Evolutionary conservation across 768 basidiomycete species (phyloP), one percentile per base, ranked within the genome.

Genomic region (Calvatia gigantea): DNA sequence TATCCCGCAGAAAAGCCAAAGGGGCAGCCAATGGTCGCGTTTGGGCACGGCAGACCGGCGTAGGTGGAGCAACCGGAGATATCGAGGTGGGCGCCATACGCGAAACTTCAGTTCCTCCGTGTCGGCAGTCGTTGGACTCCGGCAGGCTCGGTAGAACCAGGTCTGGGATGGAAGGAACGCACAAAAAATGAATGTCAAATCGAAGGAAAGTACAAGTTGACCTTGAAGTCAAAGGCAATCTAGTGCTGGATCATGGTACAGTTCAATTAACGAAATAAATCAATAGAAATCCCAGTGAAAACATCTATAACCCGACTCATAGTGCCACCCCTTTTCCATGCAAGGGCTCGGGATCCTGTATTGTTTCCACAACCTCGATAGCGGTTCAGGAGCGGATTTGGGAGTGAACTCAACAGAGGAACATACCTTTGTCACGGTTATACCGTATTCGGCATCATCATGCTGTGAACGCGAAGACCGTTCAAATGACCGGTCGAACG

Each of bases 341-440:
- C 14, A 9, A 4, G n/a, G 64, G 65, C 11, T 49, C 33, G 1
- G 65, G 65, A 42, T 71, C 73, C 55, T 70, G 57, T 23, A 69
- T 61, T 6, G 65, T 72, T 60, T 75, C 73, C 14, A 74, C 65
- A 43, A 75, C 70, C 74, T 75, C 3, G 39, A 12, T 37, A 28
- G 15, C n/a, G 2, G 6, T 11, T 31, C 14, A 29, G 52, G n/a
- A 41, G 42, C 27, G 19, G 44, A 23, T 29, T 25, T 9, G 21
- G 31, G 54, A n/a, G 7, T 23, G 25, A 25, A 37, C 39, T 0
- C 14, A 15, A 7, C 27, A n/a, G n/a, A n/a, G n/a, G 31, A 49
- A 58, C 63, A 2, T 6, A 71, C 74, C 66, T 72, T 73, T 6
- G 74, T 74, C 27, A 75, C 70, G 19, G 71, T 72, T 35, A 76